phyloP scores from a whole-genome alignment of 352 stramenopile genomes.

The Elongisporangium undulatum region DNA sequence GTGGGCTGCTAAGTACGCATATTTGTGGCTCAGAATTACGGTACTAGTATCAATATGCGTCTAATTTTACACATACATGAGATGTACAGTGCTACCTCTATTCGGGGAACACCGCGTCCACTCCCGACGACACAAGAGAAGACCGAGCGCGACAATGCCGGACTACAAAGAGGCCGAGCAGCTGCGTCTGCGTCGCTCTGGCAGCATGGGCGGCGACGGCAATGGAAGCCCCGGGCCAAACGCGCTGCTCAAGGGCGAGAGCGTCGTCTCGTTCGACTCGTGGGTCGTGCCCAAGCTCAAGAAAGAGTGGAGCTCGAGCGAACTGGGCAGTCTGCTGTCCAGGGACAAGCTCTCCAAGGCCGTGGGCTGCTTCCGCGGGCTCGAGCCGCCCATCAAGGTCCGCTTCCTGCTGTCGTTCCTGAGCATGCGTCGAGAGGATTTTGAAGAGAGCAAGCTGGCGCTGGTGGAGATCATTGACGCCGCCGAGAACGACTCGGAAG shows the following conservation, averaged over 20 bases:
- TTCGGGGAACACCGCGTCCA: neutral
- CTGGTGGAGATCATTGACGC: constrained; percentile 44
- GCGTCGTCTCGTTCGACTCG: constrained; percentile 33
- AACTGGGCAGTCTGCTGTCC: constrained; percentile 59
- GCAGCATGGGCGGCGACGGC: neutral
- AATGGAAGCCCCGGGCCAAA: neutral
- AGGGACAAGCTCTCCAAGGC: constrained; percentile 53
- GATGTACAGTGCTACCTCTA: neutral
- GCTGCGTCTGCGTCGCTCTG: neutral
- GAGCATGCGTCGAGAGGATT: constrained; percentile 50
- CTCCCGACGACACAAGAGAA: neutral
- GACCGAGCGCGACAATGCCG: neutral
- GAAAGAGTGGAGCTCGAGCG: constrained; percentile 68
- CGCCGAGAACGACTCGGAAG: constrained; percentile 55
- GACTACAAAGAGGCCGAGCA: neutral
- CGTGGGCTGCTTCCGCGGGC: constrained; percentile 45
- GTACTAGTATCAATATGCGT: neutral
- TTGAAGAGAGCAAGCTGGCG: constrained; percentile 41
- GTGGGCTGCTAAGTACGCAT: neutral
- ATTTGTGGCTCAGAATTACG: neutral
- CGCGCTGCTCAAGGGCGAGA: constrained; percentile 1
- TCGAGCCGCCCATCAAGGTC: constrained; percentile 71
- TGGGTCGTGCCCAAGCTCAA: constrained; percentile 79
- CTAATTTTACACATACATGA: neutral
- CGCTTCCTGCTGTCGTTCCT: constrained; percentile 63